These are phyloP conservation scores for Sarocladium kiliense DNA, from an alignment of 2,329 filamentous ascomycete species.

Conservation along the genomic window DNA sequence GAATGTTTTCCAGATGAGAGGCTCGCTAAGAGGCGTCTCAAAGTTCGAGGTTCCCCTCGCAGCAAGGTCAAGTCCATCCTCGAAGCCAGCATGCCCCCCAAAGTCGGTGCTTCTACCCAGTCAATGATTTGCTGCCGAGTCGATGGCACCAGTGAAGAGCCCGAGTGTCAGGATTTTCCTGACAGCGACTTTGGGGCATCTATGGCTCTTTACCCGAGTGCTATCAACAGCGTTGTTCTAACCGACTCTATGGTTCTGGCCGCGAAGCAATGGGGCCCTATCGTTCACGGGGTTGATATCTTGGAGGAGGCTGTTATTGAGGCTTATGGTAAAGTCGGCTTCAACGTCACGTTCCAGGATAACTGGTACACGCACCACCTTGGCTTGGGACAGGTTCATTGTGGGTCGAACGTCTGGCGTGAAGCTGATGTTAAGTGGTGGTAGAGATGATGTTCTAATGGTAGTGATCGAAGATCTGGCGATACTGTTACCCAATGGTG, in stretches of 20 bases:
- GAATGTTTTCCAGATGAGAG: background rate
- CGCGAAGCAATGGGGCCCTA: constrained; percentile 21
- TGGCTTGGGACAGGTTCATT: constrained; percentile 21
- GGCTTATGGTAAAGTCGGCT: constrained; percentile 17
- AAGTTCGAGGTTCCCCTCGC: background rate
- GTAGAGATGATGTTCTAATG: constrained; percentile 9
- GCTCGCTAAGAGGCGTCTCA: background rate
- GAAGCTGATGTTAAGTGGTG: constrained; percentile 14
- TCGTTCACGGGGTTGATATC: constrained; percentile 21
- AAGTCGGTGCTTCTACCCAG: background rate
- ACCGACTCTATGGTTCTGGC: constrained; percentile 13
- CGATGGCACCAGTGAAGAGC: background rate
- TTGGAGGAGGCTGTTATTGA: constrained; percentile 15
- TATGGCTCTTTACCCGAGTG: constrained; percentile 13
- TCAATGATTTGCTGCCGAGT: background rate
- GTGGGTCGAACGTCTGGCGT: constrained; percentile 16
- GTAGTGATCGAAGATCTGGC: too few relatives aligned
- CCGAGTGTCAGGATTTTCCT: background rate
- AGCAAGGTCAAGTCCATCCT: background rate
- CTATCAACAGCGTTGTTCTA: constrained; percentile 20
- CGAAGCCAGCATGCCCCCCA: background rate
- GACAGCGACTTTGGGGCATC: background rate
- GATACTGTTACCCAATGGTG: too few relatives aligned
- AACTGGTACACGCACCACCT: constrained; percentile 22
- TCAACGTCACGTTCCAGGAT: constrained; percentile 20